Percentiles rank a stretch among this genome's conserved stretches.
Evolutionary conservation across 2,329 filamentous ascomycete species (phyloP).

Genomic region (Venturia oleaginea): DNA sequence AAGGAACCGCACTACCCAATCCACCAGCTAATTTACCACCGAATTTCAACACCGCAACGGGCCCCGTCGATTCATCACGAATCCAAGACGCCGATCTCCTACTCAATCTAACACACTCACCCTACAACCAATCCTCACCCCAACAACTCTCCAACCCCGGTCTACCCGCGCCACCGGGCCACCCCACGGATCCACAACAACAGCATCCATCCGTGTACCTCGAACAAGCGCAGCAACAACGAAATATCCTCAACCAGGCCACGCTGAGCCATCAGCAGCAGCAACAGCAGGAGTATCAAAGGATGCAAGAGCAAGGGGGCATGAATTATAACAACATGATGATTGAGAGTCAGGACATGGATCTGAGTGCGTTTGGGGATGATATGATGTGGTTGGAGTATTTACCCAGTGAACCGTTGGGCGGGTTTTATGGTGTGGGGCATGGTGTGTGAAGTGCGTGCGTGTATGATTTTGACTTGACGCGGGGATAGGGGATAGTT

Average conservation of each 20-base stretch:
- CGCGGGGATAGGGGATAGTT: too few relatives aligned
- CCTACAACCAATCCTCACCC: not conserved
- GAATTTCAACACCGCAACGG: not conserved
- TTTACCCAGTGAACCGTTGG: constrained; percentile 37
- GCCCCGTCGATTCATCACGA: not conserved
- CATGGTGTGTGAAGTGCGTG: not conserved
- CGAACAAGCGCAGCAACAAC: not conserved
- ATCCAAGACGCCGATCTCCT: not conserved
- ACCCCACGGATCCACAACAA: not conserved
- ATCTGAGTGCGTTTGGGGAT: constrained; percentile 59
- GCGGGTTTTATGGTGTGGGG: not conserved
- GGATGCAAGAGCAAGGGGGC: constrained; percentile 11
- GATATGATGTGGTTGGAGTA: constrained; percentile 73
- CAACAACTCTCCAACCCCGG: not conserved
- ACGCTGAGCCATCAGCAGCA: constrained; percentile 20
- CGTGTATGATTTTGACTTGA: too few relatives aligned
- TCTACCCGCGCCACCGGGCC: not conserved
- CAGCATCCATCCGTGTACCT: not conserved
- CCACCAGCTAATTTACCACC: not conserved
- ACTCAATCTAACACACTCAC: not conserved
- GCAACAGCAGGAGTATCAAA: constrained; percentile 19
- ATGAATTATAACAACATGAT: constrained; percentile 46
- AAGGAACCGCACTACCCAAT: not conserved
- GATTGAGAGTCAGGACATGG: constrained; percentile 69
- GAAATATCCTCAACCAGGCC: constrained; percentile 11